Evolutionary conservation across 208 protist species (phyloP).

Genomic region (Naegleria fowleri): DNA sequence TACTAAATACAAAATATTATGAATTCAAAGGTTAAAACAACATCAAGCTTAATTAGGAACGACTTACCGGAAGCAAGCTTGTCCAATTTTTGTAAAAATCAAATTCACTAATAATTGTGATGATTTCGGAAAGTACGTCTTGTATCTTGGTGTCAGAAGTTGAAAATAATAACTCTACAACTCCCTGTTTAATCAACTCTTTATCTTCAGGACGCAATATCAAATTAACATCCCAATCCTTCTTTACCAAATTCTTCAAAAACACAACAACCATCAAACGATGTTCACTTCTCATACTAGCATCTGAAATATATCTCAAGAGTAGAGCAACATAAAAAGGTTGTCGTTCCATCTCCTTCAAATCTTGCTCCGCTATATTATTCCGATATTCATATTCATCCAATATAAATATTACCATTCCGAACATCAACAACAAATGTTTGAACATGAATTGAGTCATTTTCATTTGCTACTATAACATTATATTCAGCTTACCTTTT

Average conservation of each 20-base stretch:
- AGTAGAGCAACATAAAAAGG: background rate
- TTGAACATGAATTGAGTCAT: no score
- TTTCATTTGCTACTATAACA: no score
- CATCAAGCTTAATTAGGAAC: background rate
- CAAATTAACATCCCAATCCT: background rate
- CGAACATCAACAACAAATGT: no score
- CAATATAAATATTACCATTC: no score
- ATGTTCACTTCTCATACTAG: background rate
- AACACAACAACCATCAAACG: background rate
- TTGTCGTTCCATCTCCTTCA: background rate
- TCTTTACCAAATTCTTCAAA: slow-evolving; percentile 25
- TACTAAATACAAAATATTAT: background rate
- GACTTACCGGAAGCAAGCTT: background rate
- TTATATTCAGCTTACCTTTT: background rate
- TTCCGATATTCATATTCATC: no score
- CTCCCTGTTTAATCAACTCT: background rate
- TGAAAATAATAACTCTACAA: background rate
- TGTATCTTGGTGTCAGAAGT: background rate
- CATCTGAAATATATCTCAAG: background rate
- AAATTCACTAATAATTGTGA: background rate
- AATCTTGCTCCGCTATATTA: background rate
- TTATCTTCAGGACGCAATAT: background rate
- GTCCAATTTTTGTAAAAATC: slow-evolving; percentile 20
- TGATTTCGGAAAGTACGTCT: background rate
- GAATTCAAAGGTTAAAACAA: background rate